Percentiles rank a stretch among this genome's conserved stretches.
phyloP scores from a whole-genome alignment of 225 moss, liverwort and hornwort genomes.

The Physcomitrium patens region DNA sequence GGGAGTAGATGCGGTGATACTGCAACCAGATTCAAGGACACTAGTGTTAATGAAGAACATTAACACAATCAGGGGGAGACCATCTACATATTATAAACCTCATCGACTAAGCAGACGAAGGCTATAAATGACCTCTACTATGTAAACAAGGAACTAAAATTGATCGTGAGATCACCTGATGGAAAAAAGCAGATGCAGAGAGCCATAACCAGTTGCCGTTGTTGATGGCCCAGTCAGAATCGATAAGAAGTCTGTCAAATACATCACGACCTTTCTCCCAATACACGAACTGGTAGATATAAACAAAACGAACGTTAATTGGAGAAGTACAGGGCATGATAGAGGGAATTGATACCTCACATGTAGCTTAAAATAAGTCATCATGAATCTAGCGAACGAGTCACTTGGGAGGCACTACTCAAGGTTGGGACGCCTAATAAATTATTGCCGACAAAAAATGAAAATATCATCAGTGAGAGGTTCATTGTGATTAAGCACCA shows the following conservation, averaged over 20 bases:
- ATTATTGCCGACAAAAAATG: background rate
- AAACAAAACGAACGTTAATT: background rate
- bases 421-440: too few relatives aligned
- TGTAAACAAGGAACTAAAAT: too few relatives aligned
- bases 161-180: slow-evolving; percentile 51
- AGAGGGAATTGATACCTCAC: background rate
- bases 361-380: background rate
- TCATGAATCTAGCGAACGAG: background rate
- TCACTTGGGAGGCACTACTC: too few relatives aligned
- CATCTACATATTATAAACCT: background rate
- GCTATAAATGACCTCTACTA: too few relatives aligned
- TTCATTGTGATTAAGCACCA: slow-evolving; percentile 46
- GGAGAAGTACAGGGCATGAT: too few relatives aligned
- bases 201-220: slow-evolving; percentile 99
- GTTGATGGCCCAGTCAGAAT: slow-evolving; percentile 94
- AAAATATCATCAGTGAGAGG: background rate
- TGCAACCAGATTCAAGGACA: slow-evolving; percentile 41
- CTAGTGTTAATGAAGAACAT: slow-evolving; percentile 2
- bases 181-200: slow-evolving; percentile 93
- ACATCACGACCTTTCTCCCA: slow-evolving; percentile 99
- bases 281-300: slow-evolving; percentile 72
- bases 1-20: slow-evolving; percentile 99
- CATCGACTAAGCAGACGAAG: too few relatives aligned
- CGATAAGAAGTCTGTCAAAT: slow-evolving; percentile 92
- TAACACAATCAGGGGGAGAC: background rate